Evolutionary conservation across 176 grass and related monocot genomes (phyloP).

Genomic region (Juncus effusus): DNA sequence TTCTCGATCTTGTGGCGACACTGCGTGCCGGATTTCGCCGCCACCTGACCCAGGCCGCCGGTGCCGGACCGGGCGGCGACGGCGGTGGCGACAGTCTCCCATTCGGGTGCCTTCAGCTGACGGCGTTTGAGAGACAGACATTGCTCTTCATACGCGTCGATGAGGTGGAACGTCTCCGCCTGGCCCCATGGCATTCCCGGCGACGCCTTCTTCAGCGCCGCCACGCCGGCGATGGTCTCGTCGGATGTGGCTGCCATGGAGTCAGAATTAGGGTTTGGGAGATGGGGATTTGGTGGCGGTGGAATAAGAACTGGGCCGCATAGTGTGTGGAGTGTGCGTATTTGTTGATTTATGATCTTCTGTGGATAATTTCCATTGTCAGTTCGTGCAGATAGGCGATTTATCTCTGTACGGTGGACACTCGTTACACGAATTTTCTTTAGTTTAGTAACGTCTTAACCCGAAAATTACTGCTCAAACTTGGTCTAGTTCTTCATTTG

Average conservation of each 20-base stretch:
- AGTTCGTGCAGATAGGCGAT: too few relatives aligned
- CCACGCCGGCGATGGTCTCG: constrained; percentile 16
- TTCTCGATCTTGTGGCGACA: constrained; percentile 99
- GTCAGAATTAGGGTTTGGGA: constrained; percentile 24
- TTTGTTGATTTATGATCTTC: too few relatives aligned
- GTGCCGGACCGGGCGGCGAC: constrained; percentile 44
- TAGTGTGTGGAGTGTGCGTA: constrained; percentile 29
- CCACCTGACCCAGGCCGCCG: constrained; percentile 24
- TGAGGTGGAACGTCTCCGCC: constrained; percentile 78
- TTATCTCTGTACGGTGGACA: too few relatives aligned
- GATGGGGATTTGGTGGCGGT: constrained; percentile 36
- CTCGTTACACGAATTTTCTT: too few relatives aligned
- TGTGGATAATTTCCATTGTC: too few relatives aligned
- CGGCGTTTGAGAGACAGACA: constrained; percentile 67
- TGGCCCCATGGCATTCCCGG: constrained; percentile 85
- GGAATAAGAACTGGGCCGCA: constrained; percentile 32
- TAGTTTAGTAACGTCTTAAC: too few relatives aligned
- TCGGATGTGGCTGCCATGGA: constrained; percentile 25
- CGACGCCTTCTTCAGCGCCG: constrained; percentile 33
- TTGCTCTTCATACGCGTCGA: constrained; percentile 87
- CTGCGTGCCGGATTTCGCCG: constrained; percentile 79
- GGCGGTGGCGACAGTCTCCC: constrained; percentile 72
- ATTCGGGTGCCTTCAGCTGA: constrained; percentile 95
- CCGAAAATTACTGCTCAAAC: too few relatives aligned
- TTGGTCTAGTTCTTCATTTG: too few relatives aligned